phyloP scores from a whole-genome alignment of 2,329 filamentous ascomycete genomes.

The Aureobasidium uvarum region DNA sequence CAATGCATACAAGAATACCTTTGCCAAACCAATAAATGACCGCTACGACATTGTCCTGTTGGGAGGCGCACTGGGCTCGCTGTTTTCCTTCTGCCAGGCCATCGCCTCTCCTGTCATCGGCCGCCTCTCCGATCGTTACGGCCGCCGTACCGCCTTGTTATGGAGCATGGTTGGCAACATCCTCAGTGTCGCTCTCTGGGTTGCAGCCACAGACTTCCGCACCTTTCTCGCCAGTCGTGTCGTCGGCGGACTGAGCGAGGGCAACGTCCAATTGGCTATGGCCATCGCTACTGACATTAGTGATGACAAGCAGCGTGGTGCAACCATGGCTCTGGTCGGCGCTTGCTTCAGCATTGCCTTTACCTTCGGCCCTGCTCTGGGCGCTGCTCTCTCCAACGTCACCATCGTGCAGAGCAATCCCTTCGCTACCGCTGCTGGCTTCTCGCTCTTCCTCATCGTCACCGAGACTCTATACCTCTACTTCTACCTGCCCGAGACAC shows the following conservation, averaged over 20 bases:
- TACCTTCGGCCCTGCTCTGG: constrained; percentile 90
- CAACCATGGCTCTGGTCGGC: constrained; percentile 94
- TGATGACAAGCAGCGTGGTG: constrained; percentile 75
- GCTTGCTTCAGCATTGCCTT: constrained; percentile 97
- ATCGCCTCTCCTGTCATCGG: constrained; percentile 91
- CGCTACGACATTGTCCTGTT: constrained; percentile 96
- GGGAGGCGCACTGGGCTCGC: constrained; percentile 85
- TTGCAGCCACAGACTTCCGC: constrained; percentile 87
- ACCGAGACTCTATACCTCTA: constrained; percentile 88
- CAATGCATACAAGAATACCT: constrained; percentile 92
- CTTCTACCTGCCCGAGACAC: constrained; percentile 78
- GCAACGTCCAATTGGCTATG: constrained; percentile 93
- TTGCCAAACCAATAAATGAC: constrained; percentile 88
- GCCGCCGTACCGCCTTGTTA: constrained; percentile 80
- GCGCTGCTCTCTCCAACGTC: constrained; percentile 78
- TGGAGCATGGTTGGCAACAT: constrained; percentile 94
- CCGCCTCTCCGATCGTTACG: constrained; percentile 80
- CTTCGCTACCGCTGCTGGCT: constrained; percentile 87
- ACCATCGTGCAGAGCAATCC: constrained; percentile 80
- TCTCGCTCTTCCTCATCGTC: constrained; percentile 80
- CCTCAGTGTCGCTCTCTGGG: constrained; percentile 89
- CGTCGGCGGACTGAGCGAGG: constrained; percentile 90
- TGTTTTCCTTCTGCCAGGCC: constrained; percentile 92
- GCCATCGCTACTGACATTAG: constrained; percentile 97
- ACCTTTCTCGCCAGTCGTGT: constrained; percentile 93